Percentiles rank a stretch among this genome's conserved stretches.
Evolutionary conservation across 2,329 filamentous ascomycete species (phyloP).

Genomic region (Alternaria sp.): DNA sequence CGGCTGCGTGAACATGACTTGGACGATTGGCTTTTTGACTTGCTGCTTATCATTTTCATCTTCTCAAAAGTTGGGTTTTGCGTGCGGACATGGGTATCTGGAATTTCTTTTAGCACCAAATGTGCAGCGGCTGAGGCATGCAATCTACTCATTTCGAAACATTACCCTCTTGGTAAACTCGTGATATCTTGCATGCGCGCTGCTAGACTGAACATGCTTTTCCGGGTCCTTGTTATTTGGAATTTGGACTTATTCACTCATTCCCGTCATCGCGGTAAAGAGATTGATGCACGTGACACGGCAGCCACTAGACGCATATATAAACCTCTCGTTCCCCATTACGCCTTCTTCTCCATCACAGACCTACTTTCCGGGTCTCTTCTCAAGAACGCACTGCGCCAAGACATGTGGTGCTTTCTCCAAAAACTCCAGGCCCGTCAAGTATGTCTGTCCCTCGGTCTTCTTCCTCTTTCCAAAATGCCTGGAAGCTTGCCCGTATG

Average conservation of each 20-base stretch:
- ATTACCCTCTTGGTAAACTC: not conserved
- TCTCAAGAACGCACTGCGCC: no score
- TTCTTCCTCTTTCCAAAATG: not conserved
- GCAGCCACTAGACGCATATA: not conserved
- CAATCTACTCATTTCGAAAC: no score
- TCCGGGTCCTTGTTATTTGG: not conserved
- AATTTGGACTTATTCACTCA: not conserved
- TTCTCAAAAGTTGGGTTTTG: not conserved
- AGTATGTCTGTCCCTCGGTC: not conserved
- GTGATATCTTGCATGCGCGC: not conserved
- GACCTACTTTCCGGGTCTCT: no score
- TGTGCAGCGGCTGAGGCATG: not conserved
- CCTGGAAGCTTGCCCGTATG: no score
- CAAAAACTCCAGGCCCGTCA: no score
- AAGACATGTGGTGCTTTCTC: no score
- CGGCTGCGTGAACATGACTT: not conserved
- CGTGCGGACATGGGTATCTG: no score
- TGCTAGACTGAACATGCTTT: fast-evolving
- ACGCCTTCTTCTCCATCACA: not conserved
- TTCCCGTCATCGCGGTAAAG: not conserved
- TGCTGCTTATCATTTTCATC: no score
- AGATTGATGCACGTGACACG: not conserved
- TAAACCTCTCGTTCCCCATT: not conserved
- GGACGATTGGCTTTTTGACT: not conserved
- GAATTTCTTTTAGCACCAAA: not conserved